These are phyloP conservation scores for Hymenotorrendiella dingleyae DNA, from an alignment of 2,329 filamentous ascomycete species.

Conservation along the genomic window DNA sequence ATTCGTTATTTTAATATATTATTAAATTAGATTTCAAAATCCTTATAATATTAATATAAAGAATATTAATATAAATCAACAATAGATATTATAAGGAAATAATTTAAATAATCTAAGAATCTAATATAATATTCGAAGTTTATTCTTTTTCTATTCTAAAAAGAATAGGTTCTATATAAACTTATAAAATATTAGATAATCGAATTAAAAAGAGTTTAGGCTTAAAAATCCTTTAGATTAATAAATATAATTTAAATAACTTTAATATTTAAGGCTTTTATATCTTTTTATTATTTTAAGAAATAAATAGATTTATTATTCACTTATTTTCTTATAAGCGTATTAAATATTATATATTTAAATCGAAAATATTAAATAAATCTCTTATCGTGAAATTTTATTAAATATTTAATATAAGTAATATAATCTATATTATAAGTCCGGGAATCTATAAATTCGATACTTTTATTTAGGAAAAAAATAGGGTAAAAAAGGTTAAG, in stretches of 20 bases:
- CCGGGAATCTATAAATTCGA: background rate
- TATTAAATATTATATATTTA: background rate
- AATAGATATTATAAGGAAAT: background rate
- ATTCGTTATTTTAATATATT: background rate
- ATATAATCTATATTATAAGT: background rate
- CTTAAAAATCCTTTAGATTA: too few relatives aligned
- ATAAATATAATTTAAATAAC: too few relatives aligned
- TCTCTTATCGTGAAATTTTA: background rate
- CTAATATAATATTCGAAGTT: background rate
- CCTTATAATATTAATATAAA: background rate
- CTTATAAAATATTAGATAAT: background rate
- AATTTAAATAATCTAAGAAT: background rate
- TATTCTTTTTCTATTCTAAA: background rate
- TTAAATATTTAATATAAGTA: background rate
- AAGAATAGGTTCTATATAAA: background rate
- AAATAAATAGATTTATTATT: background rate
- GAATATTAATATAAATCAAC: background rate
- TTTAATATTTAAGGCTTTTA: too few relatives aligned
- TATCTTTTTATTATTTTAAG: background rate
- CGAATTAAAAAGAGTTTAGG: too few relatives aligned
- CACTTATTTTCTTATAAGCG: background rate
- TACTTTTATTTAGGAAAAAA: background rate
- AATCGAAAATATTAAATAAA: background rate
- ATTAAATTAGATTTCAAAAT: background rate
- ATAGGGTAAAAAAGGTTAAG: background rate